A percentile compares a stretch with the other conserved stretches of the same genome.
Evolutionary conservation across 2,329 filamentous ascomycete species (phyloP).

Genomic region (Talaromyces sp.): DNA sequence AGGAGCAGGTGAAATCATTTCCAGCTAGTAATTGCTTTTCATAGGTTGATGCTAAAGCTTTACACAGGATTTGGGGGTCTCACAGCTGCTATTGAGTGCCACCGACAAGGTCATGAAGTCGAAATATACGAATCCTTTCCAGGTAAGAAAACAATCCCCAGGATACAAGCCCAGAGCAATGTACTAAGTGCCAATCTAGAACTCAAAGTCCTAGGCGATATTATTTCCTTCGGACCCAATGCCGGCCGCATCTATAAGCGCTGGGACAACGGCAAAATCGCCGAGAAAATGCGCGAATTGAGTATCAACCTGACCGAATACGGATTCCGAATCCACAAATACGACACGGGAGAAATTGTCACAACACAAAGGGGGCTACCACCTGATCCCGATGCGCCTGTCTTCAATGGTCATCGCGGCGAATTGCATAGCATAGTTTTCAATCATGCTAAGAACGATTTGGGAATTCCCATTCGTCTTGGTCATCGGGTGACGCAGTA

Average conservation of each 20-base stretch:
- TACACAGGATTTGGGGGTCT: slow-evolving; percentile 58
- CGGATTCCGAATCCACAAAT: slow-evolving; percentile 63
- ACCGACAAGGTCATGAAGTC: slow-evolving; percentile 59
- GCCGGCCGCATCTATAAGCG: slow-evolving; percentile 60
- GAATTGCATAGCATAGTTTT: slow-evolving; percentile 60
- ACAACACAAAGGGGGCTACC: slow-evolving; percentile 53
- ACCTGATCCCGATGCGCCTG: slow-evolving; percentile 48
- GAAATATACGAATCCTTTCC: slow-evolving; percentile 58
- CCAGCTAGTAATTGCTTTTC: neutral
- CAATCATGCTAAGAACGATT: slow-evolving; percentile 54
- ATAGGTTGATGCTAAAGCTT: neutral
- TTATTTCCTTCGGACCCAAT: slow-evolving; percentile 62
- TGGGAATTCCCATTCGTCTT: slow-evolving; percentile 56
- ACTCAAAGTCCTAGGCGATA: slow-evolving; percentile 59
- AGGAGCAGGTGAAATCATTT: neutral
- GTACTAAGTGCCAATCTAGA: slow-evolving; percentile 27
- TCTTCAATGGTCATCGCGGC: slow-evolving; percentile 60
- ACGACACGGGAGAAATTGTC: slow-evolving; percentile 56
- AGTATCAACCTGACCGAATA: slow-evolving; percentile 54
- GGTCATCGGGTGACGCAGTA: slow-evolving; percentile 53
- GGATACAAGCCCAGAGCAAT: neutral
- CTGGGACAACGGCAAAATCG: slow-evolving; percentile 53
- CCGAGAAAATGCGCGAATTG: slow-evolving; percentile 47
- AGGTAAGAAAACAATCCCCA: slow-evolving; percentile 19
- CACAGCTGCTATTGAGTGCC: slow-evolving; percentile 61